Base-by-base conservation (phyloP, 2,329 filamentous ascomycete genomes). In the Fusarium continuum region DNA sequence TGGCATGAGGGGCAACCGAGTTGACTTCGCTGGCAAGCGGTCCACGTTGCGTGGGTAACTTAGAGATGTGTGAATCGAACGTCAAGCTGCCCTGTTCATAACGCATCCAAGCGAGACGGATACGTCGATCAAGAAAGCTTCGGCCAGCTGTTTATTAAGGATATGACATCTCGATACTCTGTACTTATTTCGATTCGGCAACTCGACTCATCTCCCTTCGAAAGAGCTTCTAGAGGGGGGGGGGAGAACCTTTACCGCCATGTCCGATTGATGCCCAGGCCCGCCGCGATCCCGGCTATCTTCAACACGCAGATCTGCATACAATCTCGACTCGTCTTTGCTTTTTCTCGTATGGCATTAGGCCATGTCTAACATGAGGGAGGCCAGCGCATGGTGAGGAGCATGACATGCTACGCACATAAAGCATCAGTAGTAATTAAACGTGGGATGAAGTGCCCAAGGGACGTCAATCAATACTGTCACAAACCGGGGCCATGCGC, bases 51-150 rank as follows among this genome's bases (percentile, higher is more conserved):
- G 38, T 35, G 40, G 59, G 38, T 36, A 61, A 40, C 28, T 16
- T 36, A 61, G 17, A 39, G 38, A 34, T 25, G 32, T 29, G 25
- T 39, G 17, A 43, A 48, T 50, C 41, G 34, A 43, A 41, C 36
- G 40, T 55, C 47, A 14, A 32, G 60, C 17, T 48, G 48, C 60
- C 45, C 43, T 47, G 58, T 45, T 43, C 41, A 9, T 46, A 63
- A 23, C 25, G 35, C 46, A 41, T 49, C 19, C 54, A 48, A 64
- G 49, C 55, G 61, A 64, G 56, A 49, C 55, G 61, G 61, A 47
- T 48, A 61, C 52, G 61, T 56, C 61, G 62, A 65, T 65, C 61
- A 58, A 36, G 19, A 40, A 63, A 62, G 62, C 62, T 62, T 54
- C 61, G 56, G 56, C 62, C 62, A 65, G 53, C 56, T 65, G 61